These are phyloP conservation scores for Xylaria sp. DNA, from an alignment of 2,329 filamentous ascomycete genomes.

Conservation along the genomic window DNA sequence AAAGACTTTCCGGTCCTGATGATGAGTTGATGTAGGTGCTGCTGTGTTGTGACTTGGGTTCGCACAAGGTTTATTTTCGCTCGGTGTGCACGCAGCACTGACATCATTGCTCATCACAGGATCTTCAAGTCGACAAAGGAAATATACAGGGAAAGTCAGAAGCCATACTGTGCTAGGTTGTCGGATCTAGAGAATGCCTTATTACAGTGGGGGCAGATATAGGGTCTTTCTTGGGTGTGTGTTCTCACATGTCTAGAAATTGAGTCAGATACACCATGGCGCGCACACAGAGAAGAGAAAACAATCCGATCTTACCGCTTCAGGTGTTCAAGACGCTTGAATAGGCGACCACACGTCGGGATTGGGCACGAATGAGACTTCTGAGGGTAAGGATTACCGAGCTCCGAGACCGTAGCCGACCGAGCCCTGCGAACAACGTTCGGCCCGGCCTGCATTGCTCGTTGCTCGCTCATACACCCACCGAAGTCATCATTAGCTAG, in stretches of 20 bases:
- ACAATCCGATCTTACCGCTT: conserved; percentile 82
- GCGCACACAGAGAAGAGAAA: conserved; percentile 53
- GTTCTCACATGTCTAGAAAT: conserved; percentile 92
- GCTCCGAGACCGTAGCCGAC: conserved; percentile 95
- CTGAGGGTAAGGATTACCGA: conserved; percentile 88
- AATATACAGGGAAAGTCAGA: conserved; percentile 53
- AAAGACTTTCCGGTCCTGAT: conserved; percentile 44
- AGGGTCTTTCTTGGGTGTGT: conserved; percentile 98
- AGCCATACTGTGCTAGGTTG: conserved; percentile 93
- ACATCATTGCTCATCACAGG: conserved; percentile 57
- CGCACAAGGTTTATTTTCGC: conserved; percentile 44
- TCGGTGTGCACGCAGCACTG: conserved; percentile 46
- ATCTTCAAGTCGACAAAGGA: conserved; percentile 50
- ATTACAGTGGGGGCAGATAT: conserved; percentile 96
- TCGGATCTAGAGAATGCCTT: conserved; percentile 99
- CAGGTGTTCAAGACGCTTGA: conserved; percentile 98
- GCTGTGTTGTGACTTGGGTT: conserved; percentile 50
- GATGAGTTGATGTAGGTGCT: conserved; percentile 50
- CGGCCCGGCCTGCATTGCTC: conserved; percentile 75
- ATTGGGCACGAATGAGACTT: conserved; percentile 99
- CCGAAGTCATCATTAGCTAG: conserved; percentile 71
- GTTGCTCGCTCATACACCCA: conserved; percentile 69
- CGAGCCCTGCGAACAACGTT: conserved; percentile 88
- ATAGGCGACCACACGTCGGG: conserved; percentile 93
- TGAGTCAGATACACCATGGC: conserved; percentile 59